These are phyloP conservation scores for Leccinum angustisporum DNA, from an alignment of 1,284 basidiomycete species.

Conservation along the genomic window DNA sequence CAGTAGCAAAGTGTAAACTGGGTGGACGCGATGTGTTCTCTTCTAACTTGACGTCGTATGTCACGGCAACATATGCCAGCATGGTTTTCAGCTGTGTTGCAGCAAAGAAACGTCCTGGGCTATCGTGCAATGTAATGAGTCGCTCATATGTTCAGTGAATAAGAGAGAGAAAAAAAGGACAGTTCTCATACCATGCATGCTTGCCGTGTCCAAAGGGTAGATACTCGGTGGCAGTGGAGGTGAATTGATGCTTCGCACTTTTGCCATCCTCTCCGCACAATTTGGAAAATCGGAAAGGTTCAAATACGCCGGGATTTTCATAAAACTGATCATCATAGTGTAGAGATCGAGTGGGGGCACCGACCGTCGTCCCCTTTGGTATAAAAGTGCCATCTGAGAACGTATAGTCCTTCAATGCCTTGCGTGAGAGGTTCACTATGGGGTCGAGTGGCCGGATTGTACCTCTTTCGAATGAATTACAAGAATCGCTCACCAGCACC, in stretches of 20 bases:
- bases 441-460: background rate
- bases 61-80: slow-evolving; percentile 11
- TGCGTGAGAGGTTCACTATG: slow-evolving; percentile 29
- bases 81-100: slow-evolving; percentile 7
- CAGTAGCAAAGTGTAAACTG: background rate
- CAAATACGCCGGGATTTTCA: slow-evolving; percentile 28
- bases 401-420: slow-evolving; percentile 26
- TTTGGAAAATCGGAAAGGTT: slow-evolving; percentile 36
- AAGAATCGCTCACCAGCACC: slow-evolving; percentile 23
- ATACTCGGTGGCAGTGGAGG: slow-evolving; percentile 13
- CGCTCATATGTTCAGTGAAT: too few species aligned
- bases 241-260: slow-evolving; percentile 20
- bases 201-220: slow-evolving; percentile 22
- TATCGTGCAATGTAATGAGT: background rate
- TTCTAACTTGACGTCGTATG: slow-evolving; percentile 20
- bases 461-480: background rate
- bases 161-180: background rate
- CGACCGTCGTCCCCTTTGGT: slow-evolving; percentile 37
- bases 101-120: slow-evolving; percentile 19
- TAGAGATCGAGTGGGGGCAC: slow-evolving; percentile 19
- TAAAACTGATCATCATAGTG: slow-evolving; percentile 32
- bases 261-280: slow-evolving; percentile 14
- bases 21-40: slow-evolving; percentile 25
- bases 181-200: slow-evolving; percentile 17
- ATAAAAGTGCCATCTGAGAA: slow-evolving; percentile 44